phyloP scores from a whole-genome alignment of 2,329 filamentous ascomycete species.

The Purpureocillium lavendulum region DNA sequence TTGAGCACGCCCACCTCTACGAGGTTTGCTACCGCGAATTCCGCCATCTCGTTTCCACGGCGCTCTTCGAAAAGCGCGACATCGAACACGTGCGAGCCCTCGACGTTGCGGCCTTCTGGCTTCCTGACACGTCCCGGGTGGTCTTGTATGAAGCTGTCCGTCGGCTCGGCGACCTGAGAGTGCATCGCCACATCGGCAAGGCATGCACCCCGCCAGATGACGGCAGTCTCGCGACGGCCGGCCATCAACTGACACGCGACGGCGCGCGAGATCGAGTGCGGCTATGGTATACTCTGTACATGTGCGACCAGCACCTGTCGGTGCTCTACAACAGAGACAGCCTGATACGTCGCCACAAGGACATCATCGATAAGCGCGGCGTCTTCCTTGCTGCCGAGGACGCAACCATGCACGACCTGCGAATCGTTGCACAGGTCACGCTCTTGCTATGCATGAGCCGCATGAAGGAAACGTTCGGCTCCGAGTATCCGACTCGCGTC shows the following conservation, averaged over 20 bases:
- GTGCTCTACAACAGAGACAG: constrained; percentile 4
- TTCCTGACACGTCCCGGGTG: constrained; percentile 29
- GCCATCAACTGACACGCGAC: neutral
- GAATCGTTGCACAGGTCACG: constrained; percentile 1
- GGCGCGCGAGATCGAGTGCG: constrained; percentile 20
- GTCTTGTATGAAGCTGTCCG: constrained; percentile 27
- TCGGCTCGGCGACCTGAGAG: constrained; percentile 28
- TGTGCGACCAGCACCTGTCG: constrained; percentile 23
- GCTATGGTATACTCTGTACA: constrained; percentile 28
- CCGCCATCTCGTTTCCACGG: neutral
- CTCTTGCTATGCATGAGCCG: constrained; percentile 1
- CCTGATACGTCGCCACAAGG: neutral
- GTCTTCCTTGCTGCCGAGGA: neutral
- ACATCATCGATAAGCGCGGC: constrained; percentile 1
- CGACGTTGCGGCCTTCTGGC: constrained; percentile 28
- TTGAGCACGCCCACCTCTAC: constrained; percentile 7
- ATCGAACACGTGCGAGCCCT: constrained; percentile 24
- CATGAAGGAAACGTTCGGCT: constrained; percentile 1
- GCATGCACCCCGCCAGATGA: neutral
- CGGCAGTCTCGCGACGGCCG: neutral
- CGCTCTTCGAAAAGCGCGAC: constrained; percentile 21
- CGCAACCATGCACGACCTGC: neutral
- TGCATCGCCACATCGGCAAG: constrained; percentile 15
- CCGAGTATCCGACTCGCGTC: constrained; percentile 1
- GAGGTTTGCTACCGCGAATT: constrained; percentile 3